Conservation (phyloP, 2,329 filamentous ascomycete genomes). For the Fusarium guadeloupense region DNA sequence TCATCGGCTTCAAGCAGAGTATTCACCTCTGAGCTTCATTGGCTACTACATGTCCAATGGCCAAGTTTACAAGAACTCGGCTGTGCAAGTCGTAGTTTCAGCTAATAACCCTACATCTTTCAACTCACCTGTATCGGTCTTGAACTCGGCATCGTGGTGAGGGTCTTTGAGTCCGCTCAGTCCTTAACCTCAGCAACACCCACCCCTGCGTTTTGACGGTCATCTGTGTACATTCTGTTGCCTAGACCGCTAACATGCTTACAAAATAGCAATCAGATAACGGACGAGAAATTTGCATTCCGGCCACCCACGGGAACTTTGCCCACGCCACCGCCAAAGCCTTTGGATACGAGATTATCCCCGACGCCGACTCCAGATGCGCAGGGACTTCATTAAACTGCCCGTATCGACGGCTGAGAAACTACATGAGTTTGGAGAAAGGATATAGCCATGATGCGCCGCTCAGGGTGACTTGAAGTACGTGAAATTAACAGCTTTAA, state of each 20-base stretch:
- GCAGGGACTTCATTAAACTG: slow-evolving; percentile 50
- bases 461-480: slow-evolving; percentile 71
- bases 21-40: no score
- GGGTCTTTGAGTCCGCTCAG: slow-evolving; percentile 63
- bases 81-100: no score
- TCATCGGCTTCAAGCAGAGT: no score
- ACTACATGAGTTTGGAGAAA: slow-evolving; percentile 69
- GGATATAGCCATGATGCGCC: slow-evolving; percentile 71
- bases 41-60: no score
- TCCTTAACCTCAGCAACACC: slow-evolving; percentile 65
- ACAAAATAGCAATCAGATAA: slow-evolving; percentile 62
- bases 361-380: slow-evolving; percentile 59
- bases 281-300: slow-evolving; percentile 73
- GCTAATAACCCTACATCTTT: no score
- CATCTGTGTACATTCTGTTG: slow-evolving; percentile 53
- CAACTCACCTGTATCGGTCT: no score
- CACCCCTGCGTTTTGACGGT: slow-evolving; percentile 70
- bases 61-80: no score
- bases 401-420: slow-evolving; percentile 58
- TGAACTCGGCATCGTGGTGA: no score
- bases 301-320: slow-evolving; percentile 71
- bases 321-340: slow-evolving; percentile 70
- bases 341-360: slow-evolving; percentile 65
- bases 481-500: slow-evolving; percentile 64
- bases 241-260: rapidly evolving